phyloP scores from a whole-genome alignment of 2,329 filamentous ascomycete genomes.

The Penicillium sp. region DNA sequence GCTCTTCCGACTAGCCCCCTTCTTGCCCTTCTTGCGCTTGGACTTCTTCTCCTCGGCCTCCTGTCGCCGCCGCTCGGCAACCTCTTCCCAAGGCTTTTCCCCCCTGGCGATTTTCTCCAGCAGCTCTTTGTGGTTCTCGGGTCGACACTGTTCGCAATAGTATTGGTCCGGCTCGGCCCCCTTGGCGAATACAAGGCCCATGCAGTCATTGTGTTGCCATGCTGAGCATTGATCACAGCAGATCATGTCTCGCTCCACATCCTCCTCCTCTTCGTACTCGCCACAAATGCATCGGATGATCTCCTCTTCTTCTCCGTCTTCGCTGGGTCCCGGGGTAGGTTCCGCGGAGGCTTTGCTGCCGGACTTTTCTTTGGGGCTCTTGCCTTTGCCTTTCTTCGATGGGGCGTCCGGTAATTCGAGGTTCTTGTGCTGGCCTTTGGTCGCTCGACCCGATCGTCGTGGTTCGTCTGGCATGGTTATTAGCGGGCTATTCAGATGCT shows the following conservation, averaged over 20 bases:
- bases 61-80: constrained; percentile 63
- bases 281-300: constrained; percentile 94
- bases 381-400: constrained; percentile 48
- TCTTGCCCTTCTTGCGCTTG: constrained; percentile 58
- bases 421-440: constrained; percentile 94
- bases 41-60: constrained; percentile 59
- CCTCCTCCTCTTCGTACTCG: constrained; percentile 79
- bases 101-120: constrained; percentile 75
- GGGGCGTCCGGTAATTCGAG: constrained; percentile 69
- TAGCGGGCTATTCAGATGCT: constrained; percentile 25
- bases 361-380: constrained; percentile 47
- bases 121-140: constrained; percentile 78
- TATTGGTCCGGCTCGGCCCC: constrained; percentile 79
- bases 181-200: constrained; percentile 77
- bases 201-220: constrained; percentile 98
- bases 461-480: constrained; percentile 67
- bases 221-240: constrained; percentile 88
- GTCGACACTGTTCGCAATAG: constrained; percentile 87
- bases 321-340: constrained; percentile 43
- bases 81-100: constrained; percentile 81
- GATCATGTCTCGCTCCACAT: constrained; percentile 89
- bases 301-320: constrained; percentile 67
- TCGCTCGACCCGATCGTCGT: constrained; percentile 90
- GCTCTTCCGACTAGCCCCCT: constrained; percentile 58
- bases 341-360: constrained; percentile 48